Conservation (phyloP, 345 rosid species). For the Corchorus olitorius region DNA sequence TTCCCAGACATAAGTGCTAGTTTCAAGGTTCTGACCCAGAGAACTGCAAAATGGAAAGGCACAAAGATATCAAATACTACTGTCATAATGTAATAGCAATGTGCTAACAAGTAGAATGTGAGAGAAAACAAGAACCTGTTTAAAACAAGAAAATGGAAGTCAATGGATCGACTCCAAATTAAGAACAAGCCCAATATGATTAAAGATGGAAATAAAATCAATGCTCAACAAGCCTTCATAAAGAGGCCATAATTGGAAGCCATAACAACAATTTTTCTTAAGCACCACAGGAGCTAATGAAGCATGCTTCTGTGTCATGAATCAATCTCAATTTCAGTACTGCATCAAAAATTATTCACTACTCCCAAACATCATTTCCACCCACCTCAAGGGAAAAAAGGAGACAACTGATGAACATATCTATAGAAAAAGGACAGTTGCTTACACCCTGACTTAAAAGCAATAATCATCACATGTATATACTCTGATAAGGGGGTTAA, state of each 20-base stretch:
- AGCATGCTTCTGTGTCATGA: not conserved
- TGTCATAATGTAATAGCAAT: slow-evolving; percentile 3
- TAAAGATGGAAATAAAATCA: not conserved
- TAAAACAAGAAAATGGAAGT: not conserved
- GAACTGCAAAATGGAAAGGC: slow-evolving; percentile 40
- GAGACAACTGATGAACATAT: not conserved
- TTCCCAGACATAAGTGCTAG: slow-evolving; percentile 74
- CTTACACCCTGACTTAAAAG: not conserved
- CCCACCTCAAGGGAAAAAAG: not conserved
- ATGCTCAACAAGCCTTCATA: not conserved
- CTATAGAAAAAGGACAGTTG: not conserved
- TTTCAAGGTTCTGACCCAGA: slow-evolving; percentile 74
- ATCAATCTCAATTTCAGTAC: slow-evolving; percentile 9
- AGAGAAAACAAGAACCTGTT: not conserved
- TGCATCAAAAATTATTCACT: not conserved
- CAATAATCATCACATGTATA: not conserved
- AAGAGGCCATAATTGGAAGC: not conserved
- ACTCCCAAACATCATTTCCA: not conserved
- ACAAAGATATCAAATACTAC: slow-evolving; percentile 13
- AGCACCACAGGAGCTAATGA: slow-evolving; percentile 6
- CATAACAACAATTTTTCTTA: not conserved
- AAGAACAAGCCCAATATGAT: not conserved
- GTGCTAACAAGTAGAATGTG: slow-evolving; percentile 3
- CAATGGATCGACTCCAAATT: not conserved
- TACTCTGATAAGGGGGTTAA: not conserved